Conservation (phyloP, 176 grass and related monocot genomes). For the Eragrostis curvula region DNA sequence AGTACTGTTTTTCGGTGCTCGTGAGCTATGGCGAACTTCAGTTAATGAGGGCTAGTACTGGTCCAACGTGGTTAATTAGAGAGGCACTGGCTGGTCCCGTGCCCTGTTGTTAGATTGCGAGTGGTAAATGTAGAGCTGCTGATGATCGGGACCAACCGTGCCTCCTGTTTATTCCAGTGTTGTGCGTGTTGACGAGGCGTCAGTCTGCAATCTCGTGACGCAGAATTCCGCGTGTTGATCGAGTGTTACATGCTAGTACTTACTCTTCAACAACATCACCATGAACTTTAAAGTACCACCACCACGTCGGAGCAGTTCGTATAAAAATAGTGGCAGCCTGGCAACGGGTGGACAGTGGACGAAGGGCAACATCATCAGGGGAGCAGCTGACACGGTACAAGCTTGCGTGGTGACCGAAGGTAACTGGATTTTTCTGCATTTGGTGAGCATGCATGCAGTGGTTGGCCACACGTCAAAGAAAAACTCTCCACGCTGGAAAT, state of each 20-base stretch:
- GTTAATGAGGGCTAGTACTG: not conserved
- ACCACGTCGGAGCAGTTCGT: no score
- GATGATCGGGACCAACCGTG: not conserved
- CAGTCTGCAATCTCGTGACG: no score
- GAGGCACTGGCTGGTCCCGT: not conserved
- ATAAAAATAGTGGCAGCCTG: no score
- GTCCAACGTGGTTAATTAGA: not conserved
- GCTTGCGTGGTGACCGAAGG: not conserved
- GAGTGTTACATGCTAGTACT: not conserved
- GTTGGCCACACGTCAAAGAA: slow-evolving; percentile 35
- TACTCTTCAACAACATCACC: not conserved
- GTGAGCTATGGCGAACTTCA: not conserved
- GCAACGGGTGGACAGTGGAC: no score
- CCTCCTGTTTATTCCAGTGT: not conserved
- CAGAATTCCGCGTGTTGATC: not conserved
- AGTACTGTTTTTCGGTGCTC: not conserved
- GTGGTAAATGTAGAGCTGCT: not conserved
- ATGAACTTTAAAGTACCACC: not conserved
- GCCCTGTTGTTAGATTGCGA: not conserved
- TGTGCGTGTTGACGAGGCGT: not conserved
- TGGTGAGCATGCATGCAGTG: slow-evolving; percentile 8
- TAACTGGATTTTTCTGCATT: not conserved
- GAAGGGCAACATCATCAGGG: not conserved
- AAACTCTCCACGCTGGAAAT: not conserved
- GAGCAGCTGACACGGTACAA: not conserved